phyloP scores from a whole-genome alignment of 257 asterid genomes.

The Coffea eugenioides region DNA sequence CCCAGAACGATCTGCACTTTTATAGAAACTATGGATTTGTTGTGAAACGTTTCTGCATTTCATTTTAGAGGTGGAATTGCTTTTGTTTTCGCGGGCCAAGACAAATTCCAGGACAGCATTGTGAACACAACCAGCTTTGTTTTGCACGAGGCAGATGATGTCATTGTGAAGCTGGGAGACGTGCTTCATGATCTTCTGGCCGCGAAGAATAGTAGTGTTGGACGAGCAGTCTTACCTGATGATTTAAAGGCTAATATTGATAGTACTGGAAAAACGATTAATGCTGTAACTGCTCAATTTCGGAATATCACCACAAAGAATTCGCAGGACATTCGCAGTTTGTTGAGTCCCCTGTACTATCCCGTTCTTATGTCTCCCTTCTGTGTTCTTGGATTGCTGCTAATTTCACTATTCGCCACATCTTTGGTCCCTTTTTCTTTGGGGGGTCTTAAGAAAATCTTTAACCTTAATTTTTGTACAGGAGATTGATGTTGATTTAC shows the following conservation, averaged over 20 bases:
- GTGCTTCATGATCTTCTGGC: conserved; percentile 23
- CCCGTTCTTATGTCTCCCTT: background rate
- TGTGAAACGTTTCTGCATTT: background rate
- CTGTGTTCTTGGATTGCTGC: background rate
- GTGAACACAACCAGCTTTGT: conserved; percentile 23
- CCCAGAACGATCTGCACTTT: background rate
- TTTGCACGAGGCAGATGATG: conserved; percentile 26
- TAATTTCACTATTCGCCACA: background rate
- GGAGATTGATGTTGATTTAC: conserved; percentile 19
- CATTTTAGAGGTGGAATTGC: conserved; percentile 19
- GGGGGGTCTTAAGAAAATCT: too few relatives aligned
- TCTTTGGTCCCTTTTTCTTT: background rate
- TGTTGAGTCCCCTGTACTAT: conserved; percentile 32
- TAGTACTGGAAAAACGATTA: background rate
- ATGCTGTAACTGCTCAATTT: conserved; percentile 5
- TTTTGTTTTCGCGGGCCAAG: conserved; percentile 26
- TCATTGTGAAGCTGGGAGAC: conserved; percentile 24
- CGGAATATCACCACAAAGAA: conserved; percentile 16
- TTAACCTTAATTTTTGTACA: conserved; percentile 1
- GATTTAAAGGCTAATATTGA: conserved; percentile 19
- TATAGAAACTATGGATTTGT: background rate
- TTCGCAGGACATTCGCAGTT: conserved; percentile 10
- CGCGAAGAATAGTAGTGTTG: conserved; percentile 28
- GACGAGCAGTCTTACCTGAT: conserved; percentile 12
- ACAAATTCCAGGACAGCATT: conserved; percentile 34